A percentile compares a stretch with the other conserved stretches of the same genome.
Evolutionary conservation across 2,329 filamentous ascomycete species (phyloP).

Genomic region (Tetracladium maxilliforme): DNA sequence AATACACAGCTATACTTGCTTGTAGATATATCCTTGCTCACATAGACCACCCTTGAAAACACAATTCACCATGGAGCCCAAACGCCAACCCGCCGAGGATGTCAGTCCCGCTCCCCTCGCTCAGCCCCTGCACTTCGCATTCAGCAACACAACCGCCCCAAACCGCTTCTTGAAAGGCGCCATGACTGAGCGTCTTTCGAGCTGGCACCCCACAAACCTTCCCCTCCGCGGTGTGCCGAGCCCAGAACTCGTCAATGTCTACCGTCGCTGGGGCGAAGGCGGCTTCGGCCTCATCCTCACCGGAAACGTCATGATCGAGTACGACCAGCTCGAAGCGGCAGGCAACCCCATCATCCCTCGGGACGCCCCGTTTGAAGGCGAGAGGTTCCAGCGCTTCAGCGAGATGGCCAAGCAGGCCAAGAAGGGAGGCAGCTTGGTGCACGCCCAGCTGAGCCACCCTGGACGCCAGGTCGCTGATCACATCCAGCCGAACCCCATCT

Average conservation of each 20-base stretch:
- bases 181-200: constrained; percentile 50
- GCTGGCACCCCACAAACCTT: constrained; percentile 38
- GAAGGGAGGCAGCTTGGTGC: constrained; percentile 38
- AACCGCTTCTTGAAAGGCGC: constrained; percentile 56
- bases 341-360: constrained; percentile 45
- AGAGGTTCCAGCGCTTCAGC: constrained; percentile 44
- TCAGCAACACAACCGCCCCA: constrained; percentile 37
- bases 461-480: constrained; percentile 24
- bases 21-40: no score
- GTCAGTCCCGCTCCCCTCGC: constrained; percentile 26
- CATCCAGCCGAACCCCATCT: constrained; percentile 20
- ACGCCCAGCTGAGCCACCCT: constrained; percentile 47
- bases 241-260: constrained; percentile 37
- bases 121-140: constrained; percentile 29
- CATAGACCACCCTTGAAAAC: no score
- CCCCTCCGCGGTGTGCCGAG: constrained; percentile 36
- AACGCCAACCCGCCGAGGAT: no score
- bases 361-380: constrained; percentile 31
- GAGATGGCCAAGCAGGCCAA: constrained; percentile 38
- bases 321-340: constrained; percentile 37
- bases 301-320: constrained; percentile 51
- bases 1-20: no score
- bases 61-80: no score
- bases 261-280: constrained; percentile 46
- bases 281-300: constrained; percentile 40